phyloP scores from a whole-genome alignment of 192 early-diverging fungal genomes.

The Piromyces finnis region DNA sequence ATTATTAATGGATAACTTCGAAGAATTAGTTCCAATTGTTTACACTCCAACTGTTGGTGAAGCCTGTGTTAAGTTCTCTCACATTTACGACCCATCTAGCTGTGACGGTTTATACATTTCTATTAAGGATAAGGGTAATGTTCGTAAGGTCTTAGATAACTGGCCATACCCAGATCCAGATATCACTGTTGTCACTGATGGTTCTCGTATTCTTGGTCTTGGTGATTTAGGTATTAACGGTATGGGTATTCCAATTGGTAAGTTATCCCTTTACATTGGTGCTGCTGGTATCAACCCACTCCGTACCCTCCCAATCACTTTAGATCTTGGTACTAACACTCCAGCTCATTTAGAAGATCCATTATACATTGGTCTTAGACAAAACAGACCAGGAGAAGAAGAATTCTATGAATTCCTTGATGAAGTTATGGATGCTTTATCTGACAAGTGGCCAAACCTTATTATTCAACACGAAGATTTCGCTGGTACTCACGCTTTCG shows the following conservation, averaged over 20 bases:
- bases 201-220: slow-evolving; percentile 80
- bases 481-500: slow-evolving; percentile 81
- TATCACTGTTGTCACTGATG: slow-evolving; percentile 89
- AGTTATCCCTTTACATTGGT: slow-evolving; percentile 79
- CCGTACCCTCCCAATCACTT: slow-evolving; percentile 71
- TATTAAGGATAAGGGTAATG: slow-evolving; percentile 48
- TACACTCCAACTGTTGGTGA: slow-evolving; percentile 71
- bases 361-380: slow-evolving; percentile 68
- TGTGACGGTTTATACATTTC: slow-evolving; percentile 79
- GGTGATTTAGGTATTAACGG: slow-evolving; percentile 91
- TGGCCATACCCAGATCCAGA: slow-evolving; percentile 44
- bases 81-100: slow-evolving; percentile 61
- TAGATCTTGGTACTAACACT: slow-evolving; percentile 87
- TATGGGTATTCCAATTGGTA: slow-evolving; percentile 90
- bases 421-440: slow-evolving; percentile 53
- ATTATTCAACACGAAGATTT: slow-evolving; percentile 97
- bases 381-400: slow-evolving; percentile 37
- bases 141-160: slow-evolving; percentile 59
- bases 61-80: slow-evolving; percentile 74
- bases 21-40: slow-evolving; percentile 60
- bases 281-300: slow-evolving; percentile 71
- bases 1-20: slow-evolving; percentile 51
- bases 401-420: slow-evolving; percentile 71
- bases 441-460: slow-evolving; percentile 50
- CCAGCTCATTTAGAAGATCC: slow-evolving; percentile 63